Base-by-base conservation (phyloP, 768 basidiomycete species). In the Lentinula aciculospora region DNA sequence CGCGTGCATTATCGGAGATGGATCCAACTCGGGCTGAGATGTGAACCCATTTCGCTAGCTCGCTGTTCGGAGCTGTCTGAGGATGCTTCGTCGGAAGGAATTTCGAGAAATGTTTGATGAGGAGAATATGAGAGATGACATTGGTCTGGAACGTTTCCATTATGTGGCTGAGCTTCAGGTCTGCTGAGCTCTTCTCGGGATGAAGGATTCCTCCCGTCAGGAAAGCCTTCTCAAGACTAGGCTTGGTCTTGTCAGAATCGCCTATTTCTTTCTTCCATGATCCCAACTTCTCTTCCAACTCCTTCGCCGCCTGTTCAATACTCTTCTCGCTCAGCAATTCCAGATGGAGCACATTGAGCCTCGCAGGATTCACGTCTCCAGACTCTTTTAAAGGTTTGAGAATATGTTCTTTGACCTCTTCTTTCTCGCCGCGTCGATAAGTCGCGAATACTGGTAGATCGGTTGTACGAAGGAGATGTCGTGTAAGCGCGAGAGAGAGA, bases 21-120 rank as follows among this genome's bases (percentile, higher is more conserved):
- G 81, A 83, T 29, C 83, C 83, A 8, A 84, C 78, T 37, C 81
- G 80, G 17, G 82, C 83, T 10, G 81, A 78, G 56, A 84, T 68
- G 65, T 86, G 83, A 23, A 81, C 78, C 83, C 82, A 84, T 63
- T 81, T 83, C 23, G 81, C 67, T 3, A 74, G 76, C 7, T 60
- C 61, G 13, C 61, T 45, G 10, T 42, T 27, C 9, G 36, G 1
- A 1, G 32, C 13, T 8, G 10, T 25, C 17, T 32, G 28, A 54
- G 25, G 66, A 62, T 29, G 55, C 12, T 69, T 54, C 4, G 66
- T 58, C 4, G 82, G 83, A 42, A 85, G 76, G 70, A 84, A 86
- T 48, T 71, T 77, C 19, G 76, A 76, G 65, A 85, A 86, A 66
- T 84, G 81, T 67, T 84, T 84, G 69, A 85, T 81, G 60, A 81